Evolutionary conservation across 768 basidiomycete genomes (phyloP).

Genomic region (Leccinellum luteum): DNA sequence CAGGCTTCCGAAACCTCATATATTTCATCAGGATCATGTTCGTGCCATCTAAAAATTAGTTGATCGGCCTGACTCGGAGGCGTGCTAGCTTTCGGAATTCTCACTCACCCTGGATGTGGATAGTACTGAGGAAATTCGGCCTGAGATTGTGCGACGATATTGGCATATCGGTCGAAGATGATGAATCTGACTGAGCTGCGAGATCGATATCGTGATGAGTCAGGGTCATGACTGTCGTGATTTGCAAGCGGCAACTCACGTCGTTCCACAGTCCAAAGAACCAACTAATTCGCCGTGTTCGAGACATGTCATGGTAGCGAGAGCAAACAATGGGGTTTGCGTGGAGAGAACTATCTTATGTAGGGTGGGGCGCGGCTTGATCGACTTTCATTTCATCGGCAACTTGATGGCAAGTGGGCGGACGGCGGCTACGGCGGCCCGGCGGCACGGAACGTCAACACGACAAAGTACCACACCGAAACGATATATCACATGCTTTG

Average conservation of each 20-base stretch:
- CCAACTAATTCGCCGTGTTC: slow-evolving; percentile 84
- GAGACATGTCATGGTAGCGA: slow-evolving; percentile 32
- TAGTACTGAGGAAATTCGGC: slow-evolving; percentile 94
- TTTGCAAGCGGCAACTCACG: slow-evolving; percentile 49
- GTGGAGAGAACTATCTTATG: slow-evolving; percentile 12
- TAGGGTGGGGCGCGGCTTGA: not conserved
- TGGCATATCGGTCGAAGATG: slow-evolving; percentile 82
- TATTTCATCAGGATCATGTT: slow-evolving; percentile 87
- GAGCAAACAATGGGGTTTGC: not conserved
- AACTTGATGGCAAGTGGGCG: not conserved
- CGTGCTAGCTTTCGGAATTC: slow-evolving; percentile 14
- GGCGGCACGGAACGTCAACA: not conserved
- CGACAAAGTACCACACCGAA: not conserved
- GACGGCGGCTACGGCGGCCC: not conserved
- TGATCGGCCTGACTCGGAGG: not conserved
- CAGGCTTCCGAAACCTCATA: slow-evolving; percentile 70
- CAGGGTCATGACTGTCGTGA: not conserved
- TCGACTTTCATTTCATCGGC: not conserved
- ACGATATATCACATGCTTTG: not conserved
- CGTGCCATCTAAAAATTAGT: slow-evolving; percentile 75
- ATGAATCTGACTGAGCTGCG: slow-evolving; percentile 87
- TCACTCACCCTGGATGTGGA: slow-evolving; percentile 70
- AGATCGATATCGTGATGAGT: not conserved
- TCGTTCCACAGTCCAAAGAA: slow-evolving; percentile 92
- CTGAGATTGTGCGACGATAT: slow-evolving; percentile 87